A percentile compares a stretch with the other conserved stretches of the same genome.
Conservation (phyloP, 2,329 filamentous ascomycete genomes). For the Canariomyces notabilis region DNA sequence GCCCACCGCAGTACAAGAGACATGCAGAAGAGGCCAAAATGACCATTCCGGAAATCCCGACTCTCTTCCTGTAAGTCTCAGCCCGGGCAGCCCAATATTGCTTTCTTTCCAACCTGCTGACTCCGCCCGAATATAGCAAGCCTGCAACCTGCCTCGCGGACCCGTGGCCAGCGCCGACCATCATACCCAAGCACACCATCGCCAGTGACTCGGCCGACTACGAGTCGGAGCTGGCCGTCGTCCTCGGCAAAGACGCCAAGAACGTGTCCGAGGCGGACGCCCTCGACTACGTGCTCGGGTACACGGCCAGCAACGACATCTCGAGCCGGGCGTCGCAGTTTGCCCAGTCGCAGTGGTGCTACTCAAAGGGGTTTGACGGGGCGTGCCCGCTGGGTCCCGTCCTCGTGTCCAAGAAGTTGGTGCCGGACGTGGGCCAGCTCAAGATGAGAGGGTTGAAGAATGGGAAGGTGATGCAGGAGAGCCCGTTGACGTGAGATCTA, state of each 20-base stretch:
- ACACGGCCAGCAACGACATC: constrained; percentile 54
- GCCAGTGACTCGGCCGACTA: constrained; percentile 52
- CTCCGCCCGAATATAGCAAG: constrained; percentile 35
- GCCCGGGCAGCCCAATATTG: neutral
- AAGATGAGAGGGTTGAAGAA: constrained; percentile 44
- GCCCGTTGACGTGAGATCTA: constrained; percentile 26
- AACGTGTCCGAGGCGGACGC: constrained; percentile 54
- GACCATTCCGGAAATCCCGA: constrained; percentile 48
- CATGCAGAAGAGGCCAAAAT: constrained; percentile 50
- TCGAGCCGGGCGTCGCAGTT: constrained; percentile 54
- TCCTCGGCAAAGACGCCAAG: constrained; percentile 47
- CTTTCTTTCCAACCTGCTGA: neutral
- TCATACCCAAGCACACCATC: constrained; percentile 50
- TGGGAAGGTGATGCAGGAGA: constrained; percentile 45
- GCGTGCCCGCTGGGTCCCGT: constrained; percentile 50
- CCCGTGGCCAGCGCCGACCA: constrained; percentile 47
- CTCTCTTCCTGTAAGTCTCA: constrained; percentile 43
- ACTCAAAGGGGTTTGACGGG: constrained; percentile 55
- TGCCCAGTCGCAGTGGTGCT: constrained; percentile 51
- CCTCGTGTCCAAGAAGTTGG: constrained; percentile 40
- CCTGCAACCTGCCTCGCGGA: constrained; percentile 49
- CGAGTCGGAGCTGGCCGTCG: constrained; percentile 54
- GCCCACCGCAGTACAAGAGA: constrained; percentile 34
- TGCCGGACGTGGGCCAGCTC: constrained; percentile 39
- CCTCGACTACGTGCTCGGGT: constrained; percentile 57